phyloP scores from a whole-genome alignment of 2,329 filamentous ascomycete genomes.

The Mycosphaerella sp. region DNA sequence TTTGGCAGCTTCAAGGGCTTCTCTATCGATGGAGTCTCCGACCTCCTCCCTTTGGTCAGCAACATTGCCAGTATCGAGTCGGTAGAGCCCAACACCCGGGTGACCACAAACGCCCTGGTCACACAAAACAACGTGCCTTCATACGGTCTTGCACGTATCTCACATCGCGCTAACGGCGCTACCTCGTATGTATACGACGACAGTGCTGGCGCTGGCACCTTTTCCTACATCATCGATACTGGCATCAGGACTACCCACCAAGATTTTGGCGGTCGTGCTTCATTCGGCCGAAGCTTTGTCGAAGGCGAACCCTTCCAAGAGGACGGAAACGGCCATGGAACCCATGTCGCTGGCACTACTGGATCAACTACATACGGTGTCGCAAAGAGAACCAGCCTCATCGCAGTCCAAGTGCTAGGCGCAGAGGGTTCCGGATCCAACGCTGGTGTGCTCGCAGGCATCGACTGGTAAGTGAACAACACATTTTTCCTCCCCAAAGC shows the following conservation, averaged over 20 bases:
- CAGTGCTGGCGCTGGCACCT: conserved; percentile 32
- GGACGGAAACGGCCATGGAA: conserved; percentile 57
- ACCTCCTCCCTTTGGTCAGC: conserved; percentile 29
- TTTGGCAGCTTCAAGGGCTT: conserved; percentile 39
- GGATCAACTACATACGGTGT: conserved; percentile 57
- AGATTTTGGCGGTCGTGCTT: conserved; percentile 29
- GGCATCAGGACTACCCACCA: conserved; percentile 21
- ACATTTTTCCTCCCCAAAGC: too few relatives aligned
- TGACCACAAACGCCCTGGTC: conserved; percentile 34
- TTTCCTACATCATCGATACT: conserved; percentile 26
- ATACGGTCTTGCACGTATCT: conserved; percentile 41
- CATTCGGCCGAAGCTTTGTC: conserved; percentile 24
- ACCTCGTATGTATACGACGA: conserved; percentile 38
- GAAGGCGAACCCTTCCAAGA: conserved; percentile 23
- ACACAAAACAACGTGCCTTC: conserved; percentile 36
- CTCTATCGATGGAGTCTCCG: conserved; percentile 33
- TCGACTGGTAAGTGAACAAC: conserved; percentile 33
- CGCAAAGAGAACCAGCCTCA: conserved; percentile 41
- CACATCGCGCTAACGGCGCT: conserved; percentile 30
- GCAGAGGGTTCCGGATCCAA: conserved; percentile 44
- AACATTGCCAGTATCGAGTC: conserved; percentile 32
- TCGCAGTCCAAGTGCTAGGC: conserved; percentile 48
- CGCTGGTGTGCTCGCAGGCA: conserved; percentile 44
- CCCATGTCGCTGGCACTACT: conserved; percentile 56
- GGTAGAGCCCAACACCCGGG: conserved; percentile 38